These are phyloP conservation scores for Pichia paraexigua DNA, from an alignment of 805 yeast species.

Conservation along the genomic window DNA sequence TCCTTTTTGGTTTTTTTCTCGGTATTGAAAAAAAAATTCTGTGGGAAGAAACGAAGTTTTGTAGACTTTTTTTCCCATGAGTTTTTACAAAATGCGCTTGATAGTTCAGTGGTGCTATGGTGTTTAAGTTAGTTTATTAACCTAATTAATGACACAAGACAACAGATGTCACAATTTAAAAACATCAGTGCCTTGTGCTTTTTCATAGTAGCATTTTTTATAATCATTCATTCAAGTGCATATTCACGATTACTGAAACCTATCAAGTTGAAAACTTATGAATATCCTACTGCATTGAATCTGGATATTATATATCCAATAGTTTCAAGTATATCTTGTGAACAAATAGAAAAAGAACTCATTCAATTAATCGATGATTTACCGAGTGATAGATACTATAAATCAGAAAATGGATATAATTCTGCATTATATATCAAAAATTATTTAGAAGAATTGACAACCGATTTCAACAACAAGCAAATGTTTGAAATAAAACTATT, in stretches of 20 bases:
- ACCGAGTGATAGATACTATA: constrained; percentile 62
- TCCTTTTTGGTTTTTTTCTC: background rate
- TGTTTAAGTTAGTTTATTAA: background rate
- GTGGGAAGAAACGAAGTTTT: background rate
- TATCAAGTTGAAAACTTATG: constrained; percentile 21
- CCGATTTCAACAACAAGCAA: constrained; percentile 11
- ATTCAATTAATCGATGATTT: constrained; percentile 2
- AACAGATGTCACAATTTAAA: background rate
- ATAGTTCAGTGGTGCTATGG: too few species aligned
- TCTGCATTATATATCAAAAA: constrained; percentile 64
- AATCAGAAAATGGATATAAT: constrained; percentile 59
- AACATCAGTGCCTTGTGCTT: background rate
- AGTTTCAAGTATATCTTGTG: constrained; percentile 5
- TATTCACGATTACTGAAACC: constrained; percentile 1
- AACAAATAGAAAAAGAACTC: constrained; percentile 3
- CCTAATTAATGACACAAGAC: background rate
- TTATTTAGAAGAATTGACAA: constrained; percentile 30
- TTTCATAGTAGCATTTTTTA: background rate
- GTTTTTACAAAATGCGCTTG: background rate
- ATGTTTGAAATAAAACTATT: constrained; percentile 37
- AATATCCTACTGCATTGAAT: constrained; percentile 44
- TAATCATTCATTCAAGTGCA: background rate
- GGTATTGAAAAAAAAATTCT: background rate
- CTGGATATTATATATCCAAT: constrained; percentile 29
- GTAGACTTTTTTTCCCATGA: background rate